Base-by-base conservation (phyloP, 768 basidiomycete genomes). In the Phylloporus scabripes region DNA sequence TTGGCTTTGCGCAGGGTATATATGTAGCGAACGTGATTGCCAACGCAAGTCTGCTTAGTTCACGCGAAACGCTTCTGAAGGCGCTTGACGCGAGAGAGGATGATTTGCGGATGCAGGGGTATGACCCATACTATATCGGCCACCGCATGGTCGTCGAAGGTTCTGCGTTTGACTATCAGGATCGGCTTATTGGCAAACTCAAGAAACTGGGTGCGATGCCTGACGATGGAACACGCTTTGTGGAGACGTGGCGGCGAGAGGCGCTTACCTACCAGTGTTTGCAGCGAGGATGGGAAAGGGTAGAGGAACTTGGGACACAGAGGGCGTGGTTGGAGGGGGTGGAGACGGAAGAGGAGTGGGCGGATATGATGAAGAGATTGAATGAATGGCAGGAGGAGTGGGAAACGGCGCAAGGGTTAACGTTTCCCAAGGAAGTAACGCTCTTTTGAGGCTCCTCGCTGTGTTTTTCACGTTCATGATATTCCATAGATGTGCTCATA, bases 311-410 rank as follows among this genome's bases (percentile, higher is more conserved):
- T 3, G 77, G 74, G 2, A 53, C 57, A 34, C 65, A 68, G 42
- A 58, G 61, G 14, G 58, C 66, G 47, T 80, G 79, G 79, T 56
- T 80, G 26, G 62, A 67, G 17, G 76, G 72, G n/a, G 71, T 77
- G 9, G 66, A 69, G 60, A 77, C 72, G 1, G 80, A 79, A 64
- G 70, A 63, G 18, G 67, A 80, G 53, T 80, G 79, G 79, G 72
- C 69, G 2, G 65, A 70, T 24, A 48, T 80, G 50, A 76, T 81
- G 77, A 41, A 53, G 29, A 65, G 75, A 41, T 59, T 81, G 24
- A 70, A 74, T 36, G 66, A 60, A 45, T 79, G 79, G 78, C 74
- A 79, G 56, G 56, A 66, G 42, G 66, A 75, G n/a, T 81, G 81
- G 76, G 79, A 81, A 54, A 60, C 55, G n/a, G 57, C 60, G 18